Base-by-base conservation (phyloP, 2,329 filamentous ascomycete species). In the Aspergillus awamori region DNA sequence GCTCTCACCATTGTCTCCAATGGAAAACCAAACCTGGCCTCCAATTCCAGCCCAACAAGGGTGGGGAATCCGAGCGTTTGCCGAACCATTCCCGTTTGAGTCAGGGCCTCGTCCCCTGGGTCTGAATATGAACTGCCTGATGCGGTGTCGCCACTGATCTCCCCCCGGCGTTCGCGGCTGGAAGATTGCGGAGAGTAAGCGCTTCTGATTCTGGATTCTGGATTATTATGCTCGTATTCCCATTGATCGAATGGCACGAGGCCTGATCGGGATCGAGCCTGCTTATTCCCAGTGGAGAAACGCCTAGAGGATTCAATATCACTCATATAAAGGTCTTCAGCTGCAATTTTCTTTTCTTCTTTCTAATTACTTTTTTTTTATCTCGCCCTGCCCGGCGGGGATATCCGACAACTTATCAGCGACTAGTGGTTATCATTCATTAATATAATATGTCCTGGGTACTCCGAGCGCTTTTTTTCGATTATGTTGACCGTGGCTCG, bases 101-200 rank as follows among this genome's bases (percentile, higher is more conserved):
- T 47, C 53, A 45, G 6, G 53, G 26, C 15, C n/a, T 6, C 17
- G 24, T 47, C 39, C 53, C 41, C 38, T 55, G 38, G 38, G 20
- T 45, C 26, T 55, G 53, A 17, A 56, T 22, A 20, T 28, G 53
- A 55, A 20, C 39, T 39, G 33, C 36, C 39, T 55, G 24, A 43
- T 55, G 28, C 39, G 51, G 28, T 45, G 43, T 56, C 13, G 47
- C 47, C 47, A 51, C 47, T 36, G 33, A 36, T 45, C 47, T 53
- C 58, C 55, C 58, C 61, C 61, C 36, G 55, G 43, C 36, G 61
- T 58, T 61, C 54, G 30, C 38, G 53, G 45, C 52, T 53, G 38
- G 60, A 48, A 47, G 58, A 58, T 56, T 24, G 58, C 55, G 60
- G 60, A 58, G 60, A 30, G 26, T 11, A 22, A 20, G 22, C 41